phyloP scores from a whole-genome alignment of 108 stramenopile species.

The Pseudonitzschia multiseries region DNA sequence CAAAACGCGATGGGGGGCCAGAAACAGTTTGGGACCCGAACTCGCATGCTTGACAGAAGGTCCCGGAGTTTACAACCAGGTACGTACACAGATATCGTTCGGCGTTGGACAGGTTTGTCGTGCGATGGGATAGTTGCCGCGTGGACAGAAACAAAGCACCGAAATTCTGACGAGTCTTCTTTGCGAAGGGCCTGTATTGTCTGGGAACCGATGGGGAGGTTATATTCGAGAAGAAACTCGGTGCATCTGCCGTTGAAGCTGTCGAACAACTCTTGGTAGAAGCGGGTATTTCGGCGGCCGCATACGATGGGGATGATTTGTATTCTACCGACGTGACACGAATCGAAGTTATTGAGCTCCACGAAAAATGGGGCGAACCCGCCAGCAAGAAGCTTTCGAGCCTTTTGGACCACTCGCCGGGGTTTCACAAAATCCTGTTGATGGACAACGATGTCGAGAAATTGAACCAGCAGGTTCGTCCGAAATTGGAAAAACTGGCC shows the following conservation, averaged over 20 bases:
- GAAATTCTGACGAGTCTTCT: not conserved
- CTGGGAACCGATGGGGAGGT: constrained; percentile 68
- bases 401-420: constrained; percentile 41
- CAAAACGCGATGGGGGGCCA: constrained; percentile 75
- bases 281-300: constrained; percentile 63
- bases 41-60: constrained; percentile 22
- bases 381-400: constrained; percentile 38
- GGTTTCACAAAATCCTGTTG: constrained; percentile 83
- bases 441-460: constrained; percentile 72
- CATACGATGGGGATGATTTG: constrained; percentile 84
- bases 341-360: constrained; percentile 51
- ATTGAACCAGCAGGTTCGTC: constrained; percentile 52
- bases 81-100: not conserved
- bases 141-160: not conserved
- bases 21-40: constrained; percentile 56
- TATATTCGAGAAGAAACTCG: constrained; percentile 81
- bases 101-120: no score
- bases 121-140: no score
- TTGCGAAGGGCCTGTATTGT: constrained; percentile 71
- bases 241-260: constrained; percentile 44
- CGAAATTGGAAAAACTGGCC: constrained; percentile 68
- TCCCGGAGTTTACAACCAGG: constrained; percentile 70
- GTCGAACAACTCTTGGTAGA: constrained; percentile 66
- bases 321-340: constrained; percentile 59
- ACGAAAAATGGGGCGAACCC: constrained; percentile 84